These are phyloP conservation scores for Buxus sempervirens DNA, from an alignment of 164 flowering plant genomes.

Conservation along the genomic window DNA sequence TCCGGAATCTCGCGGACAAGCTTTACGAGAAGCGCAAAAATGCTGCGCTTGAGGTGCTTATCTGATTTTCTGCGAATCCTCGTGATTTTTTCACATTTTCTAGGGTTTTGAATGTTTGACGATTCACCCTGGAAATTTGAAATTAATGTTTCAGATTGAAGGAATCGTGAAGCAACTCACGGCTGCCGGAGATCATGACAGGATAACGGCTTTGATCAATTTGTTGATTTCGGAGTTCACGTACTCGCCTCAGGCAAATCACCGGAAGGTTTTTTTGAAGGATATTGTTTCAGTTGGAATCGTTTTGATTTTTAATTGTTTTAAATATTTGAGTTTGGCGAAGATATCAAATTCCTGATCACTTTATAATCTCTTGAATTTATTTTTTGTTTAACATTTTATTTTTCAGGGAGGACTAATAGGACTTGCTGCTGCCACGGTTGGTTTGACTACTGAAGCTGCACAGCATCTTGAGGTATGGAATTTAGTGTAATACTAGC, in stretches of 20 bases:
- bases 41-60: slow-evolving; percentile 89
- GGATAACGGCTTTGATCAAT: slow-evolving; percentile 75
- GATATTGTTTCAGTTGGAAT: not conserved
- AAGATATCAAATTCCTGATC: not conserved
- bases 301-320: not conserved
- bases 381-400: slow-evolving; percentile 5
- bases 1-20: slow-evolving; percentile 85
- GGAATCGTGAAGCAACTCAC: slow-evolving; percentile 86
- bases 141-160: slow-evolving; percentile 54
- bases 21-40: slow-evolving; percentile 96
- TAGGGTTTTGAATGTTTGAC: slow-evolving; percentile 13
- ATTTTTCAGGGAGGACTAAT: slow-evolving; percentile 82
- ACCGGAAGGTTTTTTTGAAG: slow-evolving; percentile 64
- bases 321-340: not conserved
- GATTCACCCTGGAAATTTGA: slow-evolving; percentile 7
- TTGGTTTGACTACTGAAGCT: slow-evolving; percentile 84
- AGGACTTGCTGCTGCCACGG: slow-evolving; percentile 91
- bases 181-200: slow-evolving; percentile 69
- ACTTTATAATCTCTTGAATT: not conserved
- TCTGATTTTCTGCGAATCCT: not conserved
- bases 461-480: slow-evolving; percentile 88
- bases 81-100: not conserved
- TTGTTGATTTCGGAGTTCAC: slow-evolving; percentile 72
- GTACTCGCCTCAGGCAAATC: slow-evolving; percentile 79
- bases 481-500: not conserved